These are phyloP conservation scores for Hymenoscyphus linearis DNA, from an alignment of 2,329 filamentous ascomycete genomes.

Conservation along the genomic window DNA sequence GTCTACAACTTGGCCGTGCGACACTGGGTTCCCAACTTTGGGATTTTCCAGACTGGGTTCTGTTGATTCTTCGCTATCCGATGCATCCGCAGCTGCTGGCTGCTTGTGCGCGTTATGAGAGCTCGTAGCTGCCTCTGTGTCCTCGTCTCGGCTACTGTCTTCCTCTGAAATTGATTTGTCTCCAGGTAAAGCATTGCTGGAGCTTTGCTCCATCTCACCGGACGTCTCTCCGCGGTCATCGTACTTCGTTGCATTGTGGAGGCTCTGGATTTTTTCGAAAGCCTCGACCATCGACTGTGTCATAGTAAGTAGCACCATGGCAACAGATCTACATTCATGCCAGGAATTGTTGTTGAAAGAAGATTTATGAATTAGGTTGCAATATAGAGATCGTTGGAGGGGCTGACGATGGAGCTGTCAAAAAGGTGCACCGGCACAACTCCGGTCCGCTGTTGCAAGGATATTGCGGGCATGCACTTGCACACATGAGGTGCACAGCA, in stretches of 20 bases:
- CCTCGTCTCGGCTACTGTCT: background rate
- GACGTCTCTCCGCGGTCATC: slow-evolving; percentile 1
- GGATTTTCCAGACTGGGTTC: slow-evolving; percentile 44
- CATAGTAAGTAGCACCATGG: slow-evolving; percentile 76
- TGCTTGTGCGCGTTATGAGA: background rate
- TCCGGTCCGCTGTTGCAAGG: slow-evolving; percentile 11
- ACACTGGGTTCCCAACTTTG: slow-evolving; percentile 59
- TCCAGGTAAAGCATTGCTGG: background rate
- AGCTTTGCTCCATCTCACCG: background rate
- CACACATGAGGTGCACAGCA: too few relatives aligned
- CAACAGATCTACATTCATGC: background rate
- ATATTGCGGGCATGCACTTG: slow-evolving; percentile 15
- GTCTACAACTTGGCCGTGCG: slow-evolving; percentile 62
- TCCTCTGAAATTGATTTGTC: background rate
- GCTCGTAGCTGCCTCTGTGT: background rate
- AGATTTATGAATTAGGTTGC: background rate
- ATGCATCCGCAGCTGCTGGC: background rate
- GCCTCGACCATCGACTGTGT: slow-evolving; percentile 63
- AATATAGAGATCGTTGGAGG: background rate
- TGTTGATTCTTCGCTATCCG: background rate
- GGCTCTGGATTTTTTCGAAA: slow-evolving; percentile 37
- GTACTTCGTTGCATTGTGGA: background rate
- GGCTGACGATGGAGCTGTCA: background rate
- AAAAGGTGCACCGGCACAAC: background rate
- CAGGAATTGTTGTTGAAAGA: background rate